Evolutionary conservation across 176 grass and related monocot species (phyloP).

Genomic region (Poa annua): DNA sequence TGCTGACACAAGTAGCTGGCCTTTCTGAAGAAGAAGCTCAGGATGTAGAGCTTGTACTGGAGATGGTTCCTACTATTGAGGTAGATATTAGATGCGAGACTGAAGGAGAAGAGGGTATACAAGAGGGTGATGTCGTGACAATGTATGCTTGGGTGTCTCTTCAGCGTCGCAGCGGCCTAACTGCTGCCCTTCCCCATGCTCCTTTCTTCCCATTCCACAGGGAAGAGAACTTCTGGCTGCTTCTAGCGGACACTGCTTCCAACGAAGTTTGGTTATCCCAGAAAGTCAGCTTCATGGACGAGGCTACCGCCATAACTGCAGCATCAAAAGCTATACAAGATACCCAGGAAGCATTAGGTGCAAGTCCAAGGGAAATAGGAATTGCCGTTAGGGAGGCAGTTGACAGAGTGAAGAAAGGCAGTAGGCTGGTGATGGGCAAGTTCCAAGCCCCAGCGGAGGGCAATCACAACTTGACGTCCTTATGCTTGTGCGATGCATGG

Average conservation of each 20-base stretch:
- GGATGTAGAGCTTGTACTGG: conserved; percentile 81
- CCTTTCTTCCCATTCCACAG: conserved; percentile 85
- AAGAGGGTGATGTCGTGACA: conserved; percentile 92
- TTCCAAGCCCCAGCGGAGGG: conserved; percentile 85
- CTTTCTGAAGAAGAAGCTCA: conserved; percentile 63
- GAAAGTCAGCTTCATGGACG: conserved; percentile 95
- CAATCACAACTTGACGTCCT: conserved; percentile 72
- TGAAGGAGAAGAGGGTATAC: conserved; percentile 94
- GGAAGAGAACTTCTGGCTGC: conserved; percentile 98
- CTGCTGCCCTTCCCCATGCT: conserved; percentile 78
- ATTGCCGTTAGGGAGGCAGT: conserved; percentile 74
- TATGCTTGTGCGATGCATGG: conserved; percentile 81
- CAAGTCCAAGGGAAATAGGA: conserved; percentile 66
- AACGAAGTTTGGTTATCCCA: conserved; percentile 96
- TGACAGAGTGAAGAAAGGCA: conserved; percentile 89
- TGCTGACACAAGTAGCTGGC: conserved; percentile 82
- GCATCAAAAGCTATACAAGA: conserved; percentile 96
- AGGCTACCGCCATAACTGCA: conserved; percentile 69
- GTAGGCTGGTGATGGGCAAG: conserved; percentile 89
- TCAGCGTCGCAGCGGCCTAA: conserved; percentile 72
- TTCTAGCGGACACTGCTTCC: conserved; percentile 65
- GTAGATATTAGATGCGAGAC: conserved; percentile 95
- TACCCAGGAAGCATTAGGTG: conserved; percentile 81
- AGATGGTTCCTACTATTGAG: conserved; percentile 91
- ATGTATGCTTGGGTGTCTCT: conserved; percentile 98